Evolutionary conservation across 2,329 filamentous ascomycete species (phyloP), one percentile per base, ranked within the genome.

Genomic region (Cordyceps farinosa): DNA sequence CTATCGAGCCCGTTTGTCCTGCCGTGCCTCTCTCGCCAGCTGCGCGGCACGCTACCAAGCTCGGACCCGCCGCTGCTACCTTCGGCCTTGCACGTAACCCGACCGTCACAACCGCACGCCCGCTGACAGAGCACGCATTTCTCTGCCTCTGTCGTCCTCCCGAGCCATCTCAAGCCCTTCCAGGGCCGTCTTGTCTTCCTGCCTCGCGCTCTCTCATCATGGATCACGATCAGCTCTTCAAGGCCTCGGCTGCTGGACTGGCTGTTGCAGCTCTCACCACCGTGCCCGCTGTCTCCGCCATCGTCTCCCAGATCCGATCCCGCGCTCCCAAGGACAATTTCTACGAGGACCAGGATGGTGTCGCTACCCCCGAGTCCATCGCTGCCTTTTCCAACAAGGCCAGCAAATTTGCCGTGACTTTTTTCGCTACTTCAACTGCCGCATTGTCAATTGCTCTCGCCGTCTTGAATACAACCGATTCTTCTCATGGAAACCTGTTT

Each of bases 341-440:
- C 13, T 92, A 92, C 70, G 78, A 87, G 68, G 90, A 93, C 70
- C 76, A 81, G 65, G 90, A 93, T 74, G 90, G 90, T 55, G 80
- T 82, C 66, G 88, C 87, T 38, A 89, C 86, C 0, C 80, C 84
- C 47, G 86, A 89, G 70, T 86, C 87, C 1, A 72, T 86, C 59
- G 80, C 81, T 29, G 80, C 79, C 45, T 92, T 88, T 70, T 89
- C 88, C 34, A 82, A 85, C 66, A 84, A 78, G 63, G 69, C 80
- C 63, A 81, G 87, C 61, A 89, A 88, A 70, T 65, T 77, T 4
- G 71, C 79, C 29, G 78, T 90, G 51, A 70, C 85, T 5, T 40
- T 85, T 3, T 79, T 84, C n/a, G 82, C 86, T 0, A 62, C 79
- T 13, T 64, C 79, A 44, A 88, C 87, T 1, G 74, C 85, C 15